Evolutionary conservation across 768 basidiomycete species (phyloP).

Genomic region (Sistotremastrum suecicum): DNA sequence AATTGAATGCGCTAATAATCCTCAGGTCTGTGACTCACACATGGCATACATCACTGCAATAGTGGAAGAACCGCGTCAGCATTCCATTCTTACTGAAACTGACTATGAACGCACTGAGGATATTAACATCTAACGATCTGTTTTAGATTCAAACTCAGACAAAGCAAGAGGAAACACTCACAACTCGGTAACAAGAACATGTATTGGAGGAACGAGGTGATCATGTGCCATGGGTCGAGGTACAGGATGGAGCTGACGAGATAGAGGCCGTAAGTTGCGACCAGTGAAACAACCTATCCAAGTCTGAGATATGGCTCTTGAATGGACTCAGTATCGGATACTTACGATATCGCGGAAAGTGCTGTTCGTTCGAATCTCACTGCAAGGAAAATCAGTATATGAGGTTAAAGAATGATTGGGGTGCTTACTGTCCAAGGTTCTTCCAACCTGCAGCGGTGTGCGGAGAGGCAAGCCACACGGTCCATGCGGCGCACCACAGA

Average conservation of each 20-base stretch:
- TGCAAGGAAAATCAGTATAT: constrained; percentile 13
- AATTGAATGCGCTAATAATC: too few relatives aligned
- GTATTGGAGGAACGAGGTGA: constrained; percentile 86
- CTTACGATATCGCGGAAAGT: constrained; percentile 78
- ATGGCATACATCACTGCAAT: constrained; percentile 77
- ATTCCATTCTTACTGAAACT: neutral
- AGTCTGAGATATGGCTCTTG: constrained; percentile 47
- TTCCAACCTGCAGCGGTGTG: constrained; percentile 66
- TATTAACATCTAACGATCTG: constrained; percentile 47
- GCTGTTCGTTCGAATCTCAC: constrained; percentile 46
- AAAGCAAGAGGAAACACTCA: constrained; percentile 18
- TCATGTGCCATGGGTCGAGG: constrained; percentile 91
- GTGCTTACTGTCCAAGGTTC: constrained; percentile 48
- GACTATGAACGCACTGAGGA: constrained; percentile 38
- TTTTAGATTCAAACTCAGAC: neutral
- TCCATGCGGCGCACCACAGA: constrained; percentile 83
- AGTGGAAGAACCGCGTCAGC: constrained; percentile 3
- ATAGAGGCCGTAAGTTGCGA: constrained; percentile 39
- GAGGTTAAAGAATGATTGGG: neutral
- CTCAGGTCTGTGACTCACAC: constrained; percentile 31
- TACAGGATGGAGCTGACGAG: constrained; percentile 65
- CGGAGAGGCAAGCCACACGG: constrained; percentile 74
- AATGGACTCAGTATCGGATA: constrained; percentile 32
- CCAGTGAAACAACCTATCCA: constrained; percentile 23
- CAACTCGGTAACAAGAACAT: constrained; percentile 77